A percentile compares a stretch with the other conserved stretches of the same genome.
These are phyloP conservation scores for Actinomucor elegans DNA, from an alignment of 371 early-diverging fungal genomes.

Conservation along the genomic window DNA sequence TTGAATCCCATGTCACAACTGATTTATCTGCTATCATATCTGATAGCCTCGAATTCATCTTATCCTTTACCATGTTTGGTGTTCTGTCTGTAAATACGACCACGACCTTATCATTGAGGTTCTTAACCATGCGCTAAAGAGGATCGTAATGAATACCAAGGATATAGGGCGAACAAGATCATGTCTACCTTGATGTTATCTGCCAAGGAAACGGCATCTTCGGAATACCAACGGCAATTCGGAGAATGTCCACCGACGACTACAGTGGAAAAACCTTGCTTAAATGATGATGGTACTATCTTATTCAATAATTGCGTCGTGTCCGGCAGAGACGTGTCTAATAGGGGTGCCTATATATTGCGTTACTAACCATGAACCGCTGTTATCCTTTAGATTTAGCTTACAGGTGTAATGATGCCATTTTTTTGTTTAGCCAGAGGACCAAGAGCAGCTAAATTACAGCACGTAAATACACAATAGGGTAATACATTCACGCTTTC, in stretches of 20 bases:
- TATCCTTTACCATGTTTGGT: slow-evolving; percentile 32
- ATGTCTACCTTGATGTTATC: slow-evolving; percentile 37
- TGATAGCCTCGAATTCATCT: slow-evolving; percentile 9
- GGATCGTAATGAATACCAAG: too few species aligned
- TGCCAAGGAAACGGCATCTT: slow-evolving; percentile 34
- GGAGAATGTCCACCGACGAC: slow-evolving; percentile 42
- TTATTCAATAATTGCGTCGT: neutral
- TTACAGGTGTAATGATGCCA: slow-evolving; percentile 35
- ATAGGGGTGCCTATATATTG: slow-evolving; percentile 16
- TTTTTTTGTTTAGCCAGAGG: slow-evolving; percentile 48
- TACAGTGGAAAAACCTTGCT: slow-evolving; percentile 15
- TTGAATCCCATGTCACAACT: slow-evolving; percentile 38
- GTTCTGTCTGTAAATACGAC: slow-evolving; percentile 46
- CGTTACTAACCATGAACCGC: neutral
- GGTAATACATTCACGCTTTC: neutral
- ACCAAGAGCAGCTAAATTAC: slow-evolving; percentile 35
- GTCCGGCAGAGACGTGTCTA: slow-evolving; percentile 5
- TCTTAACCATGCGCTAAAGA: slow-evolving; percentile 43
- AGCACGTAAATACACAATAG: neutral
- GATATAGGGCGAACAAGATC: neutral
- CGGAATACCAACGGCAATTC: slow-evolving; percentile 49
- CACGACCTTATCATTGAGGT: slow-evolving; percentile 24
- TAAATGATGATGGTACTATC: slow-evolving; percentile 4
- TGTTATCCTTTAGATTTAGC: too few species aligned
- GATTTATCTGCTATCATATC: slow-evolving; percentile 9